These are phyloP conservation scores for Filobasidium floriforme DNA, from an alignment of 768 basidiomycete species.

Conservation along the genomic window DNA sequence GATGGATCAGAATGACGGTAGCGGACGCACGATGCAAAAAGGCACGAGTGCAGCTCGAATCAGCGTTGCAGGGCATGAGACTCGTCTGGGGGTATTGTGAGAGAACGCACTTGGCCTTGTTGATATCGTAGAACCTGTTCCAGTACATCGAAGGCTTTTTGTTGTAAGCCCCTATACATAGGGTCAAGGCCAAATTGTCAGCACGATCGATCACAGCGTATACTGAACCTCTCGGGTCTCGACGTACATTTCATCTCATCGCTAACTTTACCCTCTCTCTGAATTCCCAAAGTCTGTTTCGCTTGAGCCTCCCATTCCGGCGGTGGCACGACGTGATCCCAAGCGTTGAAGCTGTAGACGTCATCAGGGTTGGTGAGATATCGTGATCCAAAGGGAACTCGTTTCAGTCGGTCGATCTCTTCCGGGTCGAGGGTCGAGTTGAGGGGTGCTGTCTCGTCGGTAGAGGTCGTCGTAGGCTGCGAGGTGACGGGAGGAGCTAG, in stretches of 20 bases:
- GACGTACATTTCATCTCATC: slow-evolving; percentile 23
- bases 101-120: slow-evolving; percentile 46
- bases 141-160: slow-evolving; percentile 49
- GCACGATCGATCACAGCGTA: neutral
- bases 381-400: slow-evolving; percentile 37
- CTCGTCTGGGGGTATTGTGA: neutral
- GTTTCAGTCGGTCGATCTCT: slow-evolving; percentile 8
- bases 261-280: slow-evolving; percentile 16
- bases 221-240: slow-evolving; percentile 41
- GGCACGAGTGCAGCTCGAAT: neutral
- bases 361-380: slow-evolving; percentile 34
- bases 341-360: slow-evolving; percentile 42
- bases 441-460: neutral
- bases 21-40: neutral
- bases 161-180: slow-evolving; percentile 37
- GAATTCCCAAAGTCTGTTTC: slow-evolving; percentile 15
- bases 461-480: neutral
- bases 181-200: neutral
- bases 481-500: neutral
- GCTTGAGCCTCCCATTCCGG: slow-evolving; percentile 20
- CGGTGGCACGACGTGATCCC: slow-evolving; percentile 79
- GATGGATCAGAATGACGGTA: too few relatives aligned
- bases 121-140: slow-evolving; percentile 88
- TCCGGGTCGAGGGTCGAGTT: neutral
- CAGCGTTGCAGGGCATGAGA: too few relatives aligned